Evolutionary conservation across 2,329 filamentous ascomycete species (phyloP).

Genomic region (Fusarium illudens): DNA sequence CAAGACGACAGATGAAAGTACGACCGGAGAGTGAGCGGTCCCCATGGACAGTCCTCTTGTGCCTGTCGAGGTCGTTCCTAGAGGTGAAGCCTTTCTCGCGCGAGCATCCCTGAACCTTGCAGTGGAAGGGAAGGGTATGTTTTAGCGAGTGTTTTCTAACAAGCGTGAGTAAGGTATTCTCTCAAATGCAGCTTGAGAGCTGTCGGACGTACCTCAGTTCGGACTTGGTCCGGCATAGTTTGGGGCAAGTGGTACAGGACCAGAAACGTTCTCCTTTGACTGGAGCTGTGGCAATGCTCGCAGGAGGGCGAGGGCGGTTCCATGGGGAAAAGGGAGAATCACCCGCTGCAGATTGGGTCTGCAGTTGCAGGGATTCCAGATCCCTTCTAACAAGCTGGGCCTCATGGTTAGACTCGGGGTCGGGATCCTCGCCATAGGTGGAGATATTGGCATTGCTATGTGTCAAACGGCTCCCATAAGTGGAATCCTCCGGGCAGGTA

Average conservation of each 20-base stretch:
- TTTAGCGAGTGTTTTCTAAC: slow-evolving; percentile 77
- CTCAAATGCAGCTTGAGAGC: neutral
- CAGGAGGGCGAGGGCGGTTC: slow-evolving; percentile 14
- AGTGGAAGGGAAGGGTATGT: slow-evolving; percentile 74
- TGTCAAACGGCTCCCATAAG: slow-evolving; percentile 54
- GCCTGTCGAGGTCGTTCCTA: slow-evolving; percentile 81
- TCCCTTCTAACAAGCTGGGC: slow-evolving; percentile 44
- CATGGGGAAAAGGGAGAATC: slow-evolving; percentile 6
- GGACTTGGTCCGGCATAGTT: slow-evolving; percentile 59
- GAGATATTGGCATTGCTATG: slow-evolving; percentile 56
- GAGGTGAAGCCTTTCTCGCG: slow-evolving; percentile 78
- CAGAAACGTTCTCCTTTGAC: slow-evolving; percentile 30
- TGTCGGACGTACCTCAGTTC: slow-evolving; percentile 60
- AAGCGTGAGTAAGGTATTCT: slow-evolving; percentile 29
- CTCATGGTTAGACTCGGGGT: slow-evolving; percentile 45
- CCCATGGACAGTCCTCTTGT: slow-evolving; percentile 76
- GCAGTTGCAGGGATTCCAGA: slow-evolving; percentile 44
- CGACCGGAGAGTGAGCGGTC: slow-evolving; percentile 47
- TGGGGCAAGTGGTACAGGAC: slow-evolving; percentile 52
- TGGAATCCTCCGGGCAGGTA: slow-evolving; percentile 55
- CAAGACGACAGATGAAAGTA: slow-evolving; percentile 40
- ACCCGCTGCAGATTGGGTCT: neutral
- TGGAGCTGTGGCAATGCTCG: slow-evolving; percentile 28
- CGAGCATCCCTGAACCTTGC: slow-evolving; percentile 64
- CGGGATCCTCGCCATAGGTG: slow-evolving; percentile 54